Conservation (phyloP, 495 filamentous ascomycete species). For the Evernia prunastri region DNA sequence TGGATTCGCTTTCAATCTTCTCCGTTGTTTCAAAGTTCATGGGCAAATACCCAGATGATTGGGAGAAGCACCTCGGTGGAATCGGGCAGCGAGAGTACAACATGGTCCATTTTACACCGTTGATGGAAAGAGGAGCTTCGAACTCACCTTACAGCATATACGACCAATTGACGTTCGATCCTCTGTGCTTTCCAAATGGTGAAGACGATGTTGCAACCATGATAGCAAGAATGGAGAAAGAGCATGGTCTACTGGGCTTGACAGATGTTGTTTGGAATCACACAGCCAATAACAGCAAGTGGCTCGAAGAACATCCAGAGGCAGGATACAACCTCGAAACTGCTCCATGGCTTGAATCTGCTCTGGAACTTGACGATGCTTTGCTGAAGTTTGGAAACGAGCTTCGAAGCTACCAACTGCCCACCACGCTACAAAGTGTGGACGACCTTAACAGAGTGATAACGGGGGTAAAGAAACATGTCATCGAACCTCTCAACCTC, state of each 20-base stretch:
- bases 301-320: conserved; percentile 92
- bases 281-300: conserved; percentile 90
- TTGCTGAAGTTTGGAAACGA: conserved; percentile 70
- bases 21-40: conserved; percentile 98
- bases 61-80: conserved; percentile 81
- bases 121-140: conserved; percentile 80
- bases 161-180: conserved; percentile 85
- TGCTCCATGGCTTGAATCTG: conserved; percentile 86
- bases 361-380: conserved; percentile 78
- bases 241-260: conserved; percentile 77
- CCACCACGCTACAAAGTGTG: conserved; percentile 59
- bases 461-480: conserved; percentile 72
- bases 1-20: conserved; percentile 83
- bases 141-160: conserved; percentile 97
- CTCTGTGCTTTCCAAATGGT: conserved; percentile 73
- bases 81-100: conserved; percentile 90
- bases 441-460: conserved; percentile 80
- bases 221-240: conserved; percentile 73
- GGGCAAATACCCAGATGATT: conserved; percentile 80
- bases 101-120: conserved; percentile 96
- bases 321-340: conserved; percentile 92
- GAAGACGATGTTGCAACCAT: conserved; percentile 75
- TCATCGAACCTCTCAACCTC: conserved; percentile 65
- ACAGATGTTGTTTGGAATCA: conserved; percentile 99
- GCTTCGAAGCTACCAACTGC: conserved; percentile 60